A percentile compares a stretch with the other conserved stretches of the same genome.
Conservation (phyloP, 129 eudicot species). For the Daucus carota region DH1_v3.0 NC_030382.2:49854001-49854500, state of each 20-base stretch:
- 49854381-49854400: slow-evolving; percentile 58
- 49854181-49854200: neutral
- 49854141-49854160: neutral
- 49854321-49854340: slow-evolving; percentile 56
- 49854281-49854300: slow-evolving; percentile 73
- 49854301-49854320: slow-evolving; percentile 56
- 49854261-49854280: slow-evolving; percentile 49
- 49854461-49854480: slow-evolving; percentile 68
- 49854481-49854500: slow-evolving; percentile 77
- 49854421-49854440: slow-evolving; percentile 65
- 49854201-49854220: neutral
- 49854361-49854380: slow-evolving; percentile 95
- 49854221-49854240: slow-evolving; percentile 62
- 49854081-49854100: no score
- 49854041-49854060: neutral
- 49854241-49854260: slow-evolving; percentile 92
- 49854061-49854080: neutral
- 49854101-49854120: neutral
- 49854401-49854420: slow-evolving; percentile 46
- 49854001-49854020: neutral
- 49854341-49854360: slow-evolving; percentile 89
- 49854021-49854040: neutral
- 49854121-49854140: neutral
- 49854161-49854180: neutral
- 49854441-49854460: slow-evolving; percentile 74